Evolutionary conservation across 352 stramenopile species (phyloP).

Genomic region (Aphanomyces astaci): DNA sequence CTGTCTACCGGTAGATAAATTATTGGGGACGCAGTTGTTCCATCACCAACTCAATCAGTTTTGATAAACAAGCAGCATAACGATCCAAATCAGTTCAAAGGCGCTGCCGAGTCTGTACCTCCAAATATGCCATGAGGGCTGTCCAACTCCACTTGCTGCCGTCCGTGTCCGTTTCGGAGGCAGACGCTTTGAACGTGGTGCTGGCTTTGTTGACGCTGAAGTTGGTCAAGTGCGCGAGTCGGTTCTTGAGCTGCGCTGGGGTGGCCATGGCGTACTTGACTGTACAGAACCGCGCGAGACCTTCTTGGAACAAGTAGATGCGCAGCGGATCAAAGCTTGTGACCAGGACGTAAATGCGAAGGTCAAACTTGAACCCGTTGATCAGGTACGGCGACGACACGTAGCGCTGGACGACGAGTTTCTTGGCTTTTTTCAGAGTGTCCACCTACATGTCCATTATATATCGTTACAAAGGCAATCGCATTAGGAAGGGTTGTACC

Average conservation of each 20-base stretch:
- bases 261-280: slow-evolving; percentile 64
- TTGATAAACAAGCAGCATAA: too few relatives aligned
- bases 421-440: slow-evolving; percentile 24
- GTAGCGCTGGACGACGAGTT: slow-evolving; percentile 75
- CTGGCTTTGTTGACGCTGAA: slow-evolving; percentile 72
- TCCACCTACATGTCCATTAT: slow-evolving; percentile 12
- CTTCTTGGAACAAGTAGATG: slow-evolving; percentile 82
- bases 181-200: slow-evolving; percentile 43
- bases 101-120: slow-evolving; percentile 28
- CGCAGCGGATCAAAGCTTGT: slow-evolving; percentile 80
- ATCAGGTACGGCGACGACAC: slow-evolving; percentile 64
- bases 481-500: background rate
- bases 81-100: slow-evolving; percentile 28
- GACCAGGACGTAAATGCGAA: slow-evolving; percentile 84
- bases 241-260: slow-evolving; percentile 49
- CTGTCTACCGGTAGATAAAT: too few relatives aligned
- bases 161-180: slow-evolving; percentile 33
- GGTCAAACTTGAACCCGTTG: slow-evolving; percentile 85
- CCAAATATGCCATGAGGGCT: slow-evolving; percentile 40
- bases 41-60: too few relatives aligned
- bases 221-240: slow-evolving; percentile 65
- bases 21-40: too few relatives aligned
- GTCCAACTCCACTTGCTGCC: slow-evolving; percentile 67
- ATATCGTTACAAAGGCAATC: too few relatives aligned
- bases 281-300: slow-evolving; percentile 77